Evolutionary conservation across 176 grass and related monocot species (phyloP).

Genomic region (Raddia distichophylla): DNA sequence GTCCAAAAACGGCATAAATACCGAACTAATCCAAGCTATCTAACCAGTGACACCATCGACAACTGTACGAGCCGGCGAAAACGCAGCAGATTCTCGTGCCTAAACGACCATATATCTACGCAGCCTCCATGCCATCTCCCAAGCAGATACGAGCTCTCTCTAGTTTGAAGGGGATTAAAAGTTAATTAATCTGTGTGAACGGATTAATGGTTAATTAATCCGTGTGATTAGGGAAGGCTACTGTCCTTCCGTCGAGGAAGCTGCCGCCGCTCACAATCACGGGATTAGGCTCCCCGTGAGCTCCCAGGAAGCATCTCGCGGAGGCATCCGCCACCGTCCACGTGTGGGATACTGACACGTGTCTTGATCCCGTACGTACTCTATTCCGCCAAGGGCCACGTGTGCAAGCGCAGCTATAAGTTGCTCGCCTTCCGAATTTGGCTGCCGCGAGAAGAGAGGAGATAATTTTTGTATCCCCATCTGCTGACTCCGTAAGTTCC

Average conservation of each 20-base stretch:
- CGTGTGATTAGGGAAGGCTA: not conserved
- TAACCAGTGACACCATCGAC: not conserved
- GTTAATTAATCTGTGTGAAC: too few species aligned
- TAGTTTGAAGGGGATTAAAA: too few species aligned
- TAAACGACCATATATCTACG: not conserved
- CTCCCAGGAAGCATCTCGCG: not conserved
- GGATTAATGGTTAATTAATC: too few species aligned
- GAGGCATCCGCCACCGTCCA: slow-evolving; percentile 24
- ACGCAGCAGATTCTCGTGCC: not conserved
- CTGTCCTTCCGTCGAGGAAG: slow-evolving; percentile 1
- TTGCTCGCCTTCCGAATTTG: slow-evolving; percentile 27
- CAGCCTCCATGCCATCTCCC: not conserved
- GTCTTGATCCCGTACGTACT: not conserved
- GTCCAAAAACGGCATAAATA: not conserved
- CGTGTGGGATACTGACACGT: slow-evolving; percentile 1
- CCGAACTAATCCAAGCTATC: not conserved
- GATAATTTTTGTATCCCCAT: not conserved
- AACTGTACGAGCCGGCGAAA: not conserved
- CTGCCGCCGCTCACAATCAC: not conserved
- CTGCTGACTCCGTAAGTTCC: not conserved
- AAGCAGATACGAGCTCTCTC: not conserved
- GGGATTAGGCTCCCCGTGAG: not conserved
- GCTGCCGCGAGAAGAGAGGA: not conserved
- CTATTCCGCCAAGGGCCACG: not conserved
- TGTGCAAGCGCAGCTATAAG: slow-evolving; percentile 26